phyloP scores from a whole-genome alignment of 192 early-diverging fungal species.

The Coemansia sp. region DNA sequence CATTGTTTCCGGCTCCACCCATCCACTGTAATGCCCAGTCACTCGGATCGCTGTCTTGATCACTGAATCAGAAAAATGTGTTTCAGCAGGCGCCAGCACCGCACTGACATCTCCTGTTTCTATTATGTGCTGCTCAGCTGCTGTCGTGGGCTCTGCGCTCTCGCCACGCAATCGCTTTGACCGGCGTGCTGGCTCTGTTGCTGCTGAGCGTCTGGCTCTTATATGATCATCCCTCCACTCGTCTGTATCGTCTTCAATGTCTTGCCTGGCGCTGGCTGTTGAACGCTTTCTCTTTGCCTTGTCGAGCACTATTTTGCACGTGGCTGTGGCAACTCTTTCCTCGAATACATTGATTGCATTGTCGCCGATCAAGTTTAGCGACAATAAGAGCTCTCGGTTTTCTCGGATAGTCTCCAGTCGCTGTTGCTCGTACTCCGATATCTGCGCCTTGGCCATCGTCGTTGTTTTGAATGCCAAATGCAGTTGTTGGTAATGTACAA shows the following conservation, averaged over 20 bases:
- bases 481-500: background rate
- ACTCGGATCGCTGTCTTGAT: conserved; percentile 58
- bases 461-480: background rate
- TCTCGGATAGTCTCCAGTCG: conserved; percentile 62
- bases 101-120: conserved; percentile 35
- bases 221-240: conserved; percentile 17
- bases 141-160: conserved; percentile 32
- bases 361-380: conserved; percentile 42
- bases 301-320: conserved; percentile 12
- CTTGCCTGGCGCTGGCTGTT: background rate
- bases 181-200: conserved; percentile 23
- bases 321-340: background rate
- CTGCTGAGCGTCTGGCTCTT: conserved; percentile 1
- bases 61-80: conserved; percentile 56
- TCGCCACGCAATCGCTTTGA: conserved; percentile 50
- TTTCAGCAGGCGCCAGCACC: conserved; percentile 54
- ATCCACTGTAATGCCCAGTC: conserved; percentile 64
- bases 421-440: conserved; percentile 53
- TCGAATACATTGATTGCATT: background rate
- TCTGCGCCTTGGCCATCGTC: conserved; percentile 20
- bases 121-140: conserved; percentile 29
- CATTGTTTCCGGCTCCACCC: conserved; percentile 61
- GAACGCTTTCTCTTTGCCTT: conserved; percentile 7
- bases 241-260: conserved; percentile 6
- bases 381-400: conserved; percentile 61